A percentile compares a stretch with the other conserved stretches of the same genome.
phyloP scores from a whole-genome alignment of 345 rosid species.

The Sapria himalayana region DNA sequence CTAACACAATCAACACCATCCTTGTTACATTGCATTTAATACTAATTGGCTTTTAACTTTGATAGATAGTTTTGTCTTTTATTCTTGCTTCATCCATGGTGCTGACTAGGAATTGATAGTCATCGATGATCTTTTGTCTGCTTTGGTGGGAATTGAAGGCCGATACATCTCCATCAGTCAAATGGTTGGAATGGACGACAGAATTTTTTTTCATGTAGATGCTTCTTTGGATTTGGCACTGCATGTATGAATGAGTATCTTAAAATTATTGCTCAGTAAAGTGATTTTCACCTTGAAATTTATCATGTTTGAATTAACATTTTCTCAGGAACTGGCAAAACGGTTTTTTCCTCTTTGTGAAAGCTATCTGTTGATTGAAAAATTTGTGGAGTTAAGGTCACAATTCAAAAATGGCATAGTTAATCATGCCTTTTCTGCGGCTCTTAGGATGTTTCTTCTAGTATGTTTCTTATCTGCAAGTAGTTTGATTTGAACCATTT shows the following conservation, averaged over 20 bases:
- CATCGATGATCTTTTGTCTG: constrained; percentile 76
- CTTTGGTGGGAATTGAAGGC: constrained; percentile 92
- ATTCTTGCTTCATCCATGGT: constrained; percentile 3
- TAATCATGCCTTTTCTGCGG: constrained; percentile 93
- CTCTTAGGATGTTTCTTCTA: constrained; percentile 71
- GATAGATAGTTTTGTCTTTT: neutral
- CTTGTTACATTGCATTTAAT: too few species aligned
- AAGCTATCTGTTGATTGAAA: constrained; percentile 65
- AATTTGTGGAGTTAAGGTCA: constrained; percentile 88
- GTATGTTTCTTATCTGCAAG: constrained; percentile 29
- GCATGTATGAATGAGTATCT: constrained; percentile 26
- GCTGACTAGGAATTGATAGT: constrained; percentile 60
- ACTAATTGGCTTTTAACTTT: neutral
- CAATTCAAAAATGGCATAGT: constrained; percentile 91
- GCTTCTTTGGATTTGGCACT: constrained; percentile 83
- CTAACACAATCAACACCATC: too few species aligned
- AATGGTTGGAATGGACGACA: constrained; percentile 39
- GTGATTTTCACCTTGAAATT: constrained; percentile 1
- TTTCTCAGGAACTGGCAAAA: constrained; percentile 63
- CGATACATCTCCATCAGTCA: constrained; percentile 54
- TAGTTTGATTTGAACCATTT: neutral
- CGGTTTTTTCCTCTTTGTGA: constrained; percentile 65
- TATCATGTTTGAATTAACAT: constrained; percentile 6
- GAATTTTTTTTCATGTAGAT: constrained; percentile 52
- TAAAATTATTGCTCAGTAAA: neutral